A percentile compares a stretch with the other conserved stretches of the same genome.
Evolutionary conservation across 2,329 filamentous ascomycete genomes (phyloP).

Genomic region (Reticulascus tulasneorum): DNA sequence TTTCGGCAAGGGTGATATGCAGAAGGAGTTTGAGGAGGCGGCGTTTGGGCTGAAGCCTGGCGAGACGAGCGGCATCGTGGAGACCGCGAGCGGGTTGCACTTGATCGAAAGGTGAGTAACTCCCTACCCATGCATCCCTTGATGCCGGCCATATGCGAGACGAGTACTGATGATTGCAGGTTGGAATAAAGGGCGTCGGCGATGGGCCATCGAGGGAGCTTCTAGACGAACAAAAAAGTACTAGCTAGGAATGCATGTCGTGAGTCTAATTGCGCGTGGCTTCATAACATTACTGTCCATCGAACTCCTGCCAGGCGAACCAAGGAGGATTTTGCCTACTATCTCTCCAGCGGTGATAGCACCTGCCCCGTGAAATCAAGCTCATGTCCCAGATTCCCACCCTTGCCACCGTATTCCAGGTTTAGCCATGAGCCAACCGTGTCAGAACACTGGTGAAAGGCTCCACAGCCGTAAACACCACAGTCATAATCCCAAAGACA

Average conservation of each 20-base stretch:
- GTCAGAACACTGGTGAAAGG: conserved; percentile 36
- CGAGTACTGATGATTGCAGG: conserved; percentile 57
- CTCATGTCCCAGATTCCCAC: no score
- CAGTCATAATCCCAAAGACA: conserved; percentile 52
- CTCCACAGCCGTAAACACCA: conserved; percentile 47
- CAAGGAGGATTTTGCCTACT: neutral
- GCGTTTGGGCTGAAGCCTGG: conserved; percentile 86
- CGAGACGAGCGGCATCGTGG: conserved; percentile 80
- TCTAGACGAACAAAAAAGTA: neutral
- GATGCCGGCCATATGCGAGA: neutral
- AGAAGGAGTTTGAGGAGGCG: conserved; percentile 96
- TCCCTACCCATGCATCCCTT: neutral
- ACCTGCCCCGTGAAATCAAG: neutral
- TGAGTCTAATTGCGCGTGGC: conserved; percentile 2
- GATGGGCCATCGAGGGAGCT: neutral
- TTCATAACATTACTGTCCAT: conserved; percentile 8
- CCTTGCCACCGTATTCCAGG: no score
- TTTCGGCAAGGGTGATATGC: conserved; percentile 94
- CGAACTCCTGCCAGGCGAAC: neutral
- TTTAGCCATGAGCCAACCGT: conserved; percentile 11
- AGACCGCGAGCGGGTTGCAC: conserved; percentile 91
- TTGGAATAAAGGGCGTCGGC: conserved; percentile 21
- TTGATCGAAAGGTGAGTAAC: conserved; percentile 79
- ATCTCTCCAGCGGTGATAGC: no score
- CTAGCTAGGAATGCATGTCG: neutral